phyloP scores from a whole-genome alignment of 2,329 filamentous ascomycete genomes.

The Cercospora janseana region DNA sequence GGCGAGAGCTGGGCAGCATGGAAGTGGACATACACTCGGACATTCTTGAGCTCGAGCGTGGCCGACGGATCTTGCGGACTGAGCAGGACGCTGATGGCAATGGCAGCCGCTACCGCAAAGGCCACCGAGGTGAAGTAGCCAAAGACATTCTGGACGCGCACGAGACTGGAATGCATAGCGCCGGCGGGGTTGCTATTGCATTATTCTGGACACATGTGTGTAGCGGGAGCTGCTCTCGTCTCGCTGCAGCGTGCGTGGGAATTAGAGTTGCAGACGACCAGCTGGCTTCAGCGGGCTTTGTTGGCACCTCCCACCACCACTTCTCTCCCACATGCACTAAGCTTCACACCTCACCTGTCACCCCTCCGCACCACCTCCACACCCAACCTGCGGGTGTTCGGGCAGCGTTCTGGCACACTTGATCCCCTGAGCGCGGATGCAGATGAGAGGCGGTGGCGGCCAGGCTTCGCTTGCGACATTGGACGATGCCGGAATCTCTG shows the following conservation, averaged over 20 bases:
- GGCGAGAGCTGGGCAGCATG: not conserved
- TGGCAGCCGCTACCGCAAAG: conserved; percentile 73
- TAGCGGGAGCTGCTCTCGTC: not conserved
- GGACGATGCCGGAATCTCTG: conserved; percentile 4
- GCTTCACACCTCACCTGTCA: no score
- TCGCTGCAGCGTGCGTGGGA: not conserved
- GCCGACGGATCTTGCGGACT: conserved; percentile 66
- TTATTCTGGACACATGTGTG: not conserved
- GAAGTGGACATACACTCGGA: conserved; percentile 70
- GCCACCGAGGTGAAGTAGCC: conserved; percentile 97
- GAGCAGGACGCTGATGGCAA: conserved; percentile 76
- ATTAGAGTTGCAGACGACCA: conserved; percentile 1
- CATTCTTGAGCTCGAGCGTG: conserved; percentile 65
- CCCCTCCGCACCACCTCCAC: no score
- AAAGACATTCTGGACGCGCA: conserved; percentile 86
- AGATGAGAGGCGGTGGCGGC: not conserved
- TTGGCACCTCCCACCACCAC: not conserved
- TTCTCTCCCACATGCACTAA: not conserved
- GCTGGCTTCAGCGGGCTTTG: not conserved
- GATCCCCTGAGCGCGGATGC: not conserved
- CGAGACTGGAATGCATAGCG: conserved; percentile 80
- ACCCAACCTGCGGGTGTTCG: no score
- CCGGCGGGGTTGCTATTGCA: not conserved
- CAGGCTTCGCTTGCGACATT: not conserved
- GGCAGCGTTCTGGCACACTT: no score